phyloP scores from a whole-genome alignment of 78 protist species.

The Dictyostelium capitatum region DNA sequence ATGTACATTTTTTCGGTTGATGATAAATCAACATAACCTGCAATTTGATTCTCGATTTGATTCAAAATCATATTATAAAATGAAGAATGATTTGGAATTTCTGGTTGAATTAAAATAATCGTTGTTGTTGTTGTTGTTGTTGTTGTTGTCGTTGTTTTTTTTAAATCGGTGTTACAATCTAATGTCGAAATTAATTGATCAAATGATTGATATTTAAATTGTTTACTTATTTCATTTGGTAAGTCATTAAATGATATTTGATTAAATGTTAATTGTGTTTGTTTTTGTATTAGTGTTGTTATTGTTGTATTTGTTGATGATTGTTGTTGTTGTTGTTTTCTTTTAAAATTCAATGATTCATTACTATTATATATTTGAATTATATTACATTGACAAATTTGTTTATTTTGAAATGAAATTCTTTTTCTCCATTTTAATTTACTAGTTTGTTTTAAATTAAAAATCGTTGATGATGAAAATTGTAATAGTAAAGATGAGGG shows the following conservation, averaged over 20 bases:
- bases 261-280: not conserved
- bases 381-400: not conserved
- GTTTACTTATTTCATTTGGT: not conserved
- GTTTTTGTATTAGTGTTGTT: too few relatives aligned
- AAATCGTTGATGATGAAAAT: not conserved
- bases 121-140: not conserved
- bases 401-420: not conserved
- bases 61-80: constrained; percentile 22
- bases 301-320: too few relatives aligned
- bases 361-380: not conserved
- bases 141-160: not conserved
- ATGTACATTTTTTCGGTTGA: not conserved
- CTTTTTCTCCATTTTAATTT: not conserved
- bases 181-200: too few relatives aligned
- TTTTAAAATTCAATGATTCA: too few relatives aligned
- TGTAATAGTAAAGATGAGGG: not conserved
- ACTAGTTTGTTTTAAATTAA: not conserved
- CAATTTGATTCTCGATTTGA: constrained; percentile 7
- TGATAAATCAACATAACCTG: constrained; percentile 24
- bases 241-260: not conserved
- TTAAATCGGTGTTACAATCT: too few relatives aligned
- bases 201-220: not conserved
- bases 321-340: too few relatives aligned
- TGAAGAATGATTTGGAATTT: constrained; percentile 26
- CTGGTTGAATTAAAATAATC: constrained; percentile 9